phyloP scores from a whole-genome alignment of 306 rosid genomes.

The Parietaria judaica region DNA sequence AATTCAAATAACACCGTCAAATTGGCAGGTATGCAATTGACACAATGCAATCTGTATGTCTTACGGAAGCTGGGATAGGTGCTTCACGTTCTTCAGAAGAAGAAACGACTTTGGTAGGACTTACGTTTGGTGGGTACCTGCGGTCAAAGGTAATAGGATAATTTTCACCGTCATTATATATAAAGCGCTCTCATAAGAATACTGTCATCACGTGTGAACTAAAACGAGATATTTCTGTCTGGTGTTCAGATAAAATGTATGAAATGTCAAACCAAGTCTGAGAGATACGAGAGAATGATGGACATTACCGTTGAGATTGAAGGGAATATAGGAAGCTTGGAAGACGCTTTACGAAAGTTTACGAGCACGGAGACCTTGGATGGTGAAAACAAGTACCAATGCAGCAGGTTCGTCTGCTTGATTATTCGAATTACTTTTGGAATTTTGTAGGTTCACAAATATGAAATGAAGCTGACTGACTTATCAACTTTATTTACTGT shows the following conservation, averaged over 20 bases:
- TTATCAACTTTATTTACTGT: neutral
- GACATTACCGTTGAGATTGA: conserved; percentile 91
- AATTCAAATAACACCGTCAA: neutral
- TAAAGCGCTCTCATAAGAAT: neutral
- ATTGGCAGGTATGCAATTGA: conserved; percentile 69
- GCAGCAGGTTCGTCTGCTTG: conserved; percentile 61
- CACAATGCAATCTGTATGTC: conserved; percentile 80
- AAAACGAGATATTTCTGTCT: conserved; percentile 16
- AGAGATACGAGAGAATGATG: conserved; percentile 94
- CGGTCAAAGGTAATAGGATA: conserved; percentile 63
- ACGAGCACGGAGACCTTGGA: conserved; percentile 82
- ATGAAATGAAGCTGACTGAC: neutral
- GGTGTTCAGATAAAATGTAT: conserved; percentile 74
- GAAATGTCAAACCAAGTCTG: conserved; percentile 86
- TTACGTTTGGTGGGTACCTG: conserved; percentile 92
- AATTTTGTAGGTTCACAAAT: neutral
- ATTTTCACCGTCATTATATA: neutral
- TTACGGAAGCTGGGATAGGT: conserved; percentile 50
- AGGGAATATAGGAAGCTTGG: conserved; percentile 79
- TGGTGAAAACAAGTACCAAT: conserved; percentile 91
- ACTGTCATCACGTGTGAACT: neutral
- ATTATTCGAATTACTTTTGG: neutral
- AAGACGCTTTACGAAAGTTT: conserved; percentile 71
- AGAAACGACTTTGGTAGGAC: conserved; percentile 75
- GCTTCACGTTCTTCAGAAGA: conserved; percentile 51